Conservation (phyloP, 108 stramenopile species). For the Nitzschia sp. region DNA sequence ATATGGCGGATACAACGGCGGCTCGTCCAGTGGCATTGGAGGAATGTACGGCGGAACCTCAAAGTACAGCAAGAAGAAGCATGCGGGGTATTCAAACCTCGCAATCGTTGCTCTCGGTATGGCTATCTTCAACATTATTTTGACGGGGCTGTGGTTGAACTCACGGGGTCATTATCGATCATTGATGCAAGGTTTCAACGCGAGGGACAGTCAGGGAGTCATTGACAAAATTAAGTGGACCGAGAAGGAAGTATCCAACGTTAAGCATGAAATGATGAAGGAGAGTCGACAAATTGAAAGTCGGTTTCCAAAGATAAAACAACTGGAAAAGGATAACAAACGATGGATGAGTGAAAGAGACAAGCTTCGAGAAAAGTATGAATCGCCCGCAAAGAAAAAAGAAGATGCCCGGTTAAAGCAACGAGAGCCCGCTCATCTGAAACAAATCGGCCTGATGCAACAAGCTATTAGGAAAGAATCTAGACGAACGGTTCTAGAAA, state of each 20-base stretch:
- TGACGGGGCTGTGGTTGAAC: conserved; percentile 8
- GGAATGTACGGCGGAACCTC: conserved; percentile 9
- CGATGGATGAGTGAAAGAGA: conserved; percentile 7
- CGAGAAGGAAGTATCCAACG: not conserved
- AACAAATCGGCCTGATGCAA: conserved; percentile 49
- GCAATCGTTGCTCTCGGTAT: not conserved
- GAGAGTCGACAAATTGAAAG: not conserved
- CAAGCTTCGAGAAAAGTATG: conserved; percentile 4
- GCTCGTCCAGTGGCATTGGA: not conserved
- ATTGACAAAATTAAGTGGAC: not conserved
- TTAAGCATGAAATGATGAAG: not conserved
- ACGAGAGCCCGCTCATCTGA: conserved; percentile 54
- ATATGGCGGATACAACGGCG: not conserved
- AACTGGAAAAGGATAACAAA: conserved; percentile 8
- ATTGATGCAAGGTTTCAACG: not conserved
- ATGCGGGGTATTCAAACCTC: not conserved
- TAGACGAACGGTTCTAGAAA: conserved; percentile 54
- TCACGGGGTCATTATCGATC: not conserved
- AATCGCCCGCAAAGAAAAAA: conserved; percentile 11
- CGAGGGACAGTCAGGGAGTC: not conserved
- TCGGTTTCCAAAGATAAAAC: conserved; percentile 1
- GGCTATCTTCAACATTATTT: conserved; percentile 3
- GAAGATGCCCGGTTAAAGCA: conserved; percentile 4
- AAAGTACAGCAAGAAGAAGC: not conserved
- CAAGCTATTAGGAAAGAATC: conserved; percentile 38